Evolutionary conservation across 768 basidiomycete genomes (phyloP).

Genomic region (Saitozyma sp.): DNA sequence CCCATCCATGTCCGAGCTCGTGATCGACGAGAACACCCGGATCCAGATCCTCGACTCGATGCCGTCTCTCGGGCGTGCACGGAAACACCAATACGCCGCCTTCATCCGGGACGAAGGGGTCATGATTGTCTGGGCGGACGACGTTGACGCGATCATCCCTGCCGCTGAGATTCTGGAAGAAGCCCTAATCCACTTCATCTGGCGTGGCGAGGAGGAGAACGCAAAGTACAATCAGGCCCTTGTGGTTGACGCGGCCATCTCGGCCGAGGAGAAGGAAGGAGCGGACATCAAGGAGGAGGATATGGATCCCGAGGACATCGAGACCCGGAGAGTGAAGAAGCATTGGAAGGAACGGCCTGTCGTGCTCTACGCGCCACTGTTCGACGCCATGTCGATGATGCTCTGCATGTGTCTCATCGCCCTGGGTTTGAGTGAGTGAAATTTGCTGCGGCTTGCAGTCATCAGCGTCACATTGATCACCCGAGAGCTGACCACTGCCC

Average conservation of each 20-base stretch:
- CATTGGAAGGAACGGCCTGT: conserved; percentile 40
- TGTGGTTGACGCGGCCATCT: conserved; percentile 26
- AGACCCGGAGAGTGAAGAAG: conserved; percentile 25
- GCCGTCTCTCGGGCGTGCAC: conserved; percentile 68
- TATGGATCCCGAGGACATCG: conserved; percentile 44
- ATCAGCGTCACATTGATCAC: too few species aligned
- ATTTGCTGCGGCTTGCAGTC: not conserved
- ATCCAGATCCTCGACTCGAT: conserved; percentile 83
- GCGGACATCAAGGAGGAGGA: conserved; percentile 36
- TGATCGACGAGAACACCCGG: conserved; percentile 72
- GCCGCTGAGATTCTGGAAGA: conserved; percentile 60
- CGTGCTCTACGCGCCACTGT: conserved; percentile 44
- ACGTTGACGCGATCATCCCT: conserved; percentile 70
- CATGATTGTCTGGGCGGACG: conserved; percentile 80
- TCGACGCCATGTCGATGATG: conserved; percentile 44
- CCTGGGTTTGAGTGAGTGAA: conserved; percentile 50
- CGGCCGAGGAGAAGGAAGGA: conserved; percentile 18
- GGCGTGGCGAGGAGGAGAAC: conserved; percentile 57
- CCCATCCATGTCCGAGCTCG: conserved; percentile 41
- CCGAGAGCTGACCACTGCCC: conserved; percentile 57
- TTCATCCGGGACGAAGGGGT: conserved; percentile 84
- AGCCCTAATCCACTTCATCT: conserved; percentile 77
- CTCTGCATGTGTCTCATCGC: conserved; percentile 35
- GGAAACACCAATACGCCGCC: conserved; percentile 87
- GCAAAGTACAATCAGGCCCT: conserved; percentile 38